Evolutionary conservation across 192 early-diverging fungal species (phyloP).

Genomic region (Chytriomyces hyalinus): DNA sequence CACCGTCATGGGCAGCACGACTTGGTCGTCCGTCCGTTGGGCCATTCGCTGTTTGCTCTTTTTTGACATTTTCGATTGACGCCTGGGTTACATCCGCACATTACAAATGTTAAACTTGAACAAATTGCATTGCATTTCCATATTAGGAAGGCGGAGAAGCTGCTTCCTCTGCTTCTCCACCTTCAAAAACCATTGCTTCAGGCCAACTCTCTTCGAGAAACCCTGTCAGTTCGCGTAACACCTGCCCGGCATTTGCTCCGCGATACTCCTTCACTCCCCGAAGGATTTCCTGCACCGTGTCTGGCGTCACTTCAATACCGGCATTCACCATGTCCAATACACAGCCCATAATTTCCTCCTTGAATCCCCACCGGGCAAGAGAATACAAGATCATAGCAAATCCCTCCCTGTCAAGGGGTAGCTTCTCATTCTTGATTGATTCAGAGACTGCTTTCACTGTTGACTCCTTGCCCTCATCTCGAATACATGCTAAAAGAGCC

Average conservation of each 20-base stretch:
- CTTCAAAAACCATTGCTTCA: constrained; percentile 15
- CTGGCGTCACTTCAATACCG: constrained; percentile 4
- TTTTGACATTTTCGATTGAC: too few relatives aligned
- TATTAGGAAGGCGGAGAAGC: too few relatives aligned
- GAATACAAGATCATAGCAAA: constrained; percentile 3
- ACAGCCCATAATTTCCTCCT: constrained; percentile 18
- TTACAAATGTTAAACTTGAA: too few relatives aligned
- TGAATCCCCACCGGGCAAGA: constrained; percentile 28
- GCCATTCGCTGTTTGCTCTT: too few relatives aligned
- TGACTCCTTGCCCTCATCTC: constrained; percentile 21
- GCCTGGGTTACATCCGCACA: too few relatives aligned
- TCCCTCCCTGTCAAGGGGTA: constrained; percentile 25
- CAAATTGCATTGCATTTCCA: too few relatives aligned
- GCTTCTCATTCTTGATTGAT: constrained; percentile 24
- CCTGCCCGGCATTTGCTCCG: not conserved
- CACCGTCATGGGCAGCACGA: constrained; percentile 14
- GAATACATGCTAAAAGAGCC: constrained; percentile 15
- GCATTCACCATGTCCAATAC: constrained; percentile 42
- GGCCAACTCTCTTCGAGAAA: constrained; percentile 42
- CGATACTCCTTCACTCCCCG: not conserved
- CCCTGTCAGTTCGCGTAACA: constrained; percentile 9
- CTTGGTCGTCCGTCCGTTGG: not conserved
- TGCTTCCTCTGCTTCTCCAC: not conserved
- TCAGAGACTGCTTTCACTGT: constrained; percentile 33
- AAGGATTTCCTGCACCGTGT: not conserved